Percentiles rank a stretch among this genome's conserved stretches.
Conservation (phyloP, 306 rosid genomes). For the Echinosophora koreensis region DNA sequence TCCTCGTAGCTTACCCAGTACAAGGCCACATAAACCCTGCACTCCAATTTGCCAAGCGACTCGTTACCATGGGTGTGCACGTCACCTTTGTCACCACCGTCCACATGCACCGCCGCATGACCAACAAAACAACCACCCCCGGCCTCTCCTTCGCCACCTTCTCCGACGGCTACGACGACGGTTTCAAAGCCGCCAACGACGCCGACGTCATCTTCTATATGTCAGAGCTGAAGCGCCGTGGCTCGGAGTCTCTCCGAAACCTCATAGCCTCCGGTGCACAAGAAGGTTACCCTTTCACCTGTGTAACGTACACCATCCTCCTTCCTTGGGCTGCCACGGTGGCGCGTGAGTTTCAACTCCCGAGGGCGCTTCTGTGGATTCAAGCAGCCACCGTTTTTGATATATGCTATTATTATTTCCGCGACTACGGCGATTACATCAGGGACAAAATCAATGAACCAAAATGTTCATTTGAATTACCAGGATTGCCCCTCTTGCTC, state of each 20-base stretch:
- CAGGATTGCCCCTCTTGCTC: conserved; percentile 45
- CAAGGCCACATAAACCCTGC: conserved; percentile 68
- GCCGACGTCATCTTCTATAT: background rate
- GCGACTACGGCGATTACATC: conserved; percentile 36
- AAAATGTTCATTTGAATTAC: conserved; percentile 26
- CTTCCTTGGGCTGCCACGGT: conserved; percentile 53
- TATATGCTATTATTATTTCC: conserved; percentile 55
- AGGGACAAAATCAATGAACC: background rate
- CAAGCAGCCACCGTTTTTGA: conserved; percentile 56
- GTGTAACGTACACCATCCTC: conserved; percentile 42
- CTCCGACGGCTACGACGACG: conserved; percentile 64
- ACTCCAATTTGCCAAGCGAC: conserved; percentile 55
- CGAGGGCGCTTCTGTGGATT: conserved; percentile 45
- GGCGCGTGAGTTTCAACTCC: conserved; percentile 51
- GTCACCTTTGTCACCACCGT: conserved; percentile 52
- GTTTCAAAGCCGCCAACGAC: background rate
- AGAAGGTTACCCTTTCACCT: conserved; percentile 49
- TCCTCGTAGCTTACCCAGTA: conserved; percentile 49
- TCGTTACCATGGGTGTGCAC: conserved; percentile 36
- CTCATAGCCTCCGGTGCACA: conserved; percentile 31
- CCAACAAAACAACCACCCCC: conserved; percentile 1
- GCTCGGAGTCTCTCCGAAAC: conserved; percentile 35
- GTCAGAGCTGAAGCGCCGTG: conserved; percentile 45
- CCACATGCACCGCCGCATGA: conserved; percentile 41
- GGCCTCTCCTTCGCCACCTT: conserved; percentile 49